Conservation (phyloP, 768 basidiomycete genomes). For the Suillus luteus region DNA sequence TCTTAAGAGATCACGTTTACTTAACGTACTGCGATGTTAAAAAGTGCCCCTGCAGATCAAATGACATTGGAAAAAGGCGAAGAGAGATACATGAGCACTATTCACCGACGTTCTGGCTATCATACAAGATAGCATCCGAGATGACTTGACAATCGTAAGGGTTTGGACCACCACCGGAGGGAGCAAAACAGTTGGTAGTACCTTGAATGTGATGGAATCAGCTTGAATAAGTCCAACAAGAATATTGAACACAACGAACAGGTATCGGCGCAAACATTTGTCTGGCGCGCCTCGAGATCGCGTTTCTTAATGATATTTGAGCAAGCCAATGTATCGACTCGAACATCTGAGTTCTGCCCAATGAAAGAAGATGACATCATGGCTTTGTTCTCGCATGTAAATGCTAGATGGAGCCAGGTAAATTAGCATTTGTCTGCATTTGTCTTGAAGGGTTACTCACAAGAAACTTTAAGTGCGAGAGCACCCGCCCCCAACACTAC, state of each 20-base stretch:
- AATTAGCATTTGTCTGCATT: neutral
- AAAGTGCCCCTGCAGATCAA: slow-evolving; percentile 11
- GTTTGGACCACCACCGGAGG: slow-evolving; percentile 48
- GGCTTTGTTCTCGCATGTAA: slow-evolving; percentile 11
- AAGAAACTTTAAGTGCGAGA: neutral
- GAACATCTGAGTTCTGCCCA: slow-evolving; percentile 45
- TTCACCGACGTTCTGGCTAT: slow-evolving; percentile 47
- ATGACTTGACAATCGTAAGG: slow-evolving; percentile 52
- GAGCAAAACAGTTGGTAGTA: slow-evolving; percentile 47
- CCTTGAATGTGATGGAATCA: slow-evolving; percentile 19
- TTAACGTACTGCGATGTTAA: slow-evolving; percentile 14
- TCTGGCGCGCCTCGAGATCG: slow-evolving; percentile 15
- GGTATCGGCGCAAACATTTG: slow-evolving; percentile 43
- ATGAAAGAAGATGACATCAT: slow-evolving; percentile 31
- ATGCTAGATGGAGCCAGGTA: slow-evolving; percentile 1
- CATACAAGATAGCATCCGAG: slow-evolving; percentile 48
- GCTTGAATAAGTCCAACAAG: neutral
- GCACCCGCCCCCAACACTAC: neutral
- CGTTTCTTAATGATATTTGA: slow-evolving; percentile 9
- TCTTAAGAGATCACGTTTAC: neutral
- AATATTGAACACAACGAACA: slow-evolving; percentile 33
- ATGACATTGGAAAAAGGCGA: neutral
- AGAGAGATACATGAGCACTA: neutral
- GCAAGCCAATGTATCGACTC: slow-evolving; percentile 39
- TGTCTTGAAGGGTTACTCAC: neutral